These are phyloP conservation scores for Fusarium sp. DNA, from an alignment of 2,329 filamentous ascomycete genomes.

Conservation along the genomic window DNA sequence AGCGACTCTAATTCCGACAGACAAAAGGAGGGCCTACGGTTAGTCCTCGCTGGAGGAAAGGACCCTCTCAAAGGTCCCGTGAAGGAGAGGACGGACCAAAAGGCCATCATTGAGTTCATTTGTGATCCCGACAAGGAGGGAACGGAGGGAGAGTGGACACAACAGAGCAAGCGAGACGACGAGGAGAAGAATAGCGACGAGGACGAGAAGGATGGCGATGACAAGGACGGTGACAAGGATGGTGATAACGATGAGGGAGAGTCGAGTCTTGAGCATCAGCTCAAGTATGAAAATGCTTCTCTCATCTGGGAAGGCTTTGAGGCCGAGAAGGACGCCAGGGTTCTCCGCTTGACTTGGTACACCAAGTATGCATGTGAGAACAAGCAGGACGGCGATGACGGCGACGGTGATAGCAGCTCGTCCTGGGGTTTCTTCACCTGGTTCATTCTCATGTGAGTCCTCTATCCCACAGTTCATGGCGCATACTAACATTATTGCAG, in stretches of 20 bases:
- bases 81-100: constrained; percentile 72
- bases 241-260: constrained; percentile 57
- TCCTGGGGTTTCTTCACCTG: constrained; percentile 98
- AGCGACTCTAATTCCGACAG: constrained; percentile 76
- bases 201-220: constrained; percentile 53
- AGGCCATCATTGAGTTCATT: constrained; percentile 86
- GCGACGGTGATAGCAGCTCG: constrained; percentile 63
- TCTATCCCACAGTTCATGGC: no score
- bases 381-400: constrained; percentile 57
- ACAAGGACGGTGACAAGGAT: constrained; percentile 57
- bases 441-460: constrained; percentile 90
- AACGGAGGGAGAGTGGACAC: constrained; percentile 77
- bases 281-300: constrained; percentile 71
- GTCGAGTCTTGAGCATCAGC: constrained; percentile 65
- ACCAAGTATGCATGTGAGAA: constrained; percentile 90
- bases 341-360: constrained; percentile 85
- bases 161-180: constrained; percentile 60
- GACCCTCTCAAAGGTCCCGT: constrained; percentile 66
- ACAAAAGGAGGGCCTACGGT: constrained; percentile 78
- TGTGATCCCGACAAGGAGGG: constrained; percentile 83
- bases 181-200: constrained; percentile 47
- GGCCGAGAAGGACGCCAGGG: constrained; percentile 68
- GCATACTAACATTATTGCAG: constrained; percentile 63
- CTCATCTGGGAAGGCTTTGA: constrained; percentile 85
- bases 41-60: constrained; percentile 77